phyloP scores from a whole-genome alignment of 2,329 filamentous ascomycete genomes.

The Neonectria hederae region DNA sequence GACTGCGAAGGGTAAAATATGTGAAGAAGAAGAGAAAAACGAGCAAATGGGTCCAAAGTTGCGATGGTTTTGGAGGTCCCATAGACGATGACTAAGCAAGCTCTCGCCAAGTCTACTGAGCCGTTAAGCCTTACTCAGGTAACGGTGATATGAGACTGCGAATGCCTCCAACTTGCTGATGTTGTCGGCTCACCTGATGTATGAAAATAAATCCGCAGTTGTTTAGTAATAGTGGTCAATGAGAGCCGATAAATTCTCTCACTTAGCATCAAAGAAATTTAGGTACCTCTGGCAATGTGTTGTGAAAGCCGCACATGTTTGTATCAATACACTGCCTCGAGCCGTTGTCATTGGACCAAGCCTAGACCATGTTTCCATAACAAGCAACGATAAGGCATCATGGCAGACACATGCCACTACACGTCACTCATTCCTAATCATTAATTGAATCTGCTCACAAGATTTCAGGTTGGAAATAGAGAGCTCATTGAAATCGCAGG shows the following conservation, averaged over 20 bases:
- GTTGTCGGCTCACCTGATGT: background rate
- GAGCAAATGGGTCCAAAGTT: conserved; percentile 14
- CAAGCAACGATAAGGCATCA: conserved; percentile 4
- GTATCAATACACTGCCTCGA: conserved; percentile 5
- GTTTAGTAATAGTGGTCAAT: background rate
- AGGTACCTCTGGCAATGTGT: background rate
- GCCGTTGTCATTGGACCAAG: conserved; percentile 14
- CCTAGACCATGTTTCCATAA: conserved; percentile 4
- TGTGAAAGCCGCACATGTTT: conserved; percentile 6
- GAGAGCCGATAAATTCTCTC: background rate
- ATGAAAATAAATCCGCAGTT: background rate
- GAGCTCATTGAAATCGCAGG: background rate
- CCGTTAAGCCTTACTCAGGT: background rate
- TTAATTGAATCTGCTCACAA: background rate
- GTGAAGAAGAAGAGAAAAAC: conserved; percentile 44
- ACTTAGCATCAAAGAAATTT: background rate
- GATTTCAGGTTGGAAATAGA: too few species aligned
- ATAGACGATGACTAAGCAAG: conserved; percentile 37
- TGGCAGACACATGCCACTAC: conserved; percentile 3
- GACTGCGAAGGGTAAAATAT: conserved; percentile 57
- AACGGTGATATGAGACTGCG: background rate
- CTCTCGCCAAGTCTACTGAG: background rate
- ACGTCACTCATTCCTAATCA: background rate
- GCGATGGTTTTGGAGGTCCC: conserved; percentile 25
- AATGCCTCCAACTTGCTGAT: background rate